Conservation (phyloP, 208 protist species). For the Leishmania major region DNA sequence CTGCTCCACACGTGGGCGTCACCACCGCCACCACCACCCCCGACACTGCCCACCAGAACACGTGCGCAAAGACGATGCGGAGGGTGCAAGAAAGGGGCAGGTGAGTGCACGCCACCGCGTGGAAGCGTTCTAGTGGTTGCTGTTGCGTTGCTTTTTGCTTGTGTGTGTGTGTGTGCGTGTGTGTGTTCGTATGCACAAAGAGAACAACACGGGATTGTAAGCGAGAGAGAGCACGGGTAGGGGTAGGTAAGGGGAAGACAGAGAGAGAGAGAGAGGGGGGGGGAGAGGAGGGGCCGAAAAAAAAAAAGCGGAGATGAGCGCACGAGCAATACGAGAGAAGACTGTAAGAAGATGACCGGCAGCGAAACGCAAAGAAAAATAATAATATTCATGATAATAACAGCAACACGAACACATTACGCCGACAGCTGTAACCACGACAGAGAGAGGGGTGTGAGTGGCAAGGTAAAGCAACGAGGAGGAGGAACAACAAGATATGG, state of each 20-base stretch:
- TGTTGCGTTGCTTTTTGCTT: background rate
- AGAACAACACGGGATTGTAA: background rate
- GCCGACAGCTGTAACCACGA: background rate
- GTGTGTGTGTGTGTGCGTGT: background rate
- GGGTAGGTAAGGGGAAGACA: background rate
- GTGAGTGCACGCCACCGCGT: background rate
- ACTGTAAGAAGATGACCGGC: background rate
- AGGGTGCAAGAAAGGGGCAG: background rate
- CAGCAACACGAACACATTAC: background rate
- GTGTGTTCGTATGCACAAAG: background rate
- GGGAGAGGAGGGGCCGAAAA: background rate
- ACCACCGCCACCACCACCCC: background rate
- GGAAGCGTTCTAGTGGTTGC: background rate
- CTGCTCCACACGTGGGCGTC: background rate
- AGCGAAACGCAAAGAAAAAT: background rate
- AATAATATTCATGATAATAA: constrained; percentile 7
- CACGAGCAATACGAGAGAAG: background rate
- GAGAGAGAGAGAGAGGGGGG: background rate
- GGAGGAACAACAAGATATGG: background rate
- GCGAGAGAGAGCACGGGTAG: background rate
- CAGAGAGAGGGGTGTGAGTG: background rate
- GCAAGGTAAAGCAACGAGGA: background rate
- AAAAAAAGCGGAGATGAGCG: background rate
- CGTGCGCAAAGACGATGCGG: background rate
- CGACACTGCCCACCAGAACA: background rate